Conservation (phyloP, 768 basidiomycete genomes). For the Tulasnella calospora region DNA sequence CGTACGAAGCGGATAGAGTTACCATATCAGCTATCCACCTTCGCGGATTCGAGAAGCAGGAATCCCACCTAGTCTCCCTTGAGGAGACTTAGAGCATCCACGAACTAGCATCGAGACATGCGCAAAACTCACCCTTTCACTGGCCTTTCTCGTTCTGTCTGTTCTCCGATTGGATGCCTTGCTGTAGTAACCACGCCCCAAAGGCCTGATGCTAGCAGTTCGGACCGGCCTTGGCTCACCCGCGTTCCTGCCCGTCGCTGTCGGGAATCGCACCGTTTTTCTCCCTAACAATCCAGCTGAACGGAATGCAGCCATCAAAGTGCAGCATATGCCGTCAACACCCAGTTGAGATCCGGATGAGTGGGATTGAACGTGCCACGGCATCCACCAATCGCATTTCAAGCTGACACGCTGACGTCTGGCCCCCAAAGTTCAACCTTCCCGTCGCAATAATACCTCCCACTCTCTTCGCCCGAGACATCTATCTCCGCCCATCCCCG, state of each 20-base stretch:
- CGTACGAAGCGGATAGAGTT: not conserved
- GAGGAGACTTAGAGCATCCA: not conserved
- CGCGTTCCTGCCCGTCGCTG: not conserved
- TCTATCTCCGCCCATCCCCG: not conserved
- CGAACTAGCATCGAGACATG: not conserved
- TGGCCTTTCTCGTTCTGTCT: not conserved
- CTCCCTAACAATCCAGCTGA: not conserved
- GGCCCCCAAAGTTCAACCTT: not conserved
- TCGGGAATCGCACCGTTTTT: not conserved
- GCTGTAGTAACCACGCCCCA: not conserved
- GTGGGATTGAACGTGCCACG: not conserved
- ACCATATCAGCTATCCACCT: not conserved
- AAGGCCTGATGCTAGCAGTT: not conserved
- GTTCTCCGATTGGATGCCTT: not conserved
- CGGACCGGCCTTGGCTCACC: not conserved
- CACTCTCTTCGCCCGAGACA: not conserved
- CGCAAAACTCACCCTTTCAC: not conserved
- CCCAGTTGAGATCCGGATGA: slow-evolving; percentile 5
- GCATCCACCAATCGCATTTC: not conserved
- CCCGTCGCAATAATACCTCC: slow-evolving; percentile 1
- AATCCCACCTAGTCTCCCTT: not conserved
- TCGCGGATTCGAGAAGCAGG: not conserved
- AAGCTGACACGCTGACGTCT: not conserved
- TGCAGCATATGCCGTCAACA: not conserved
- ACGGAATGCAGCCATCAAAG: not conserved